Base-by-base conservation (phyloP, 257 asterid genomes). In the Nicotiana sylvestris region DNA sequence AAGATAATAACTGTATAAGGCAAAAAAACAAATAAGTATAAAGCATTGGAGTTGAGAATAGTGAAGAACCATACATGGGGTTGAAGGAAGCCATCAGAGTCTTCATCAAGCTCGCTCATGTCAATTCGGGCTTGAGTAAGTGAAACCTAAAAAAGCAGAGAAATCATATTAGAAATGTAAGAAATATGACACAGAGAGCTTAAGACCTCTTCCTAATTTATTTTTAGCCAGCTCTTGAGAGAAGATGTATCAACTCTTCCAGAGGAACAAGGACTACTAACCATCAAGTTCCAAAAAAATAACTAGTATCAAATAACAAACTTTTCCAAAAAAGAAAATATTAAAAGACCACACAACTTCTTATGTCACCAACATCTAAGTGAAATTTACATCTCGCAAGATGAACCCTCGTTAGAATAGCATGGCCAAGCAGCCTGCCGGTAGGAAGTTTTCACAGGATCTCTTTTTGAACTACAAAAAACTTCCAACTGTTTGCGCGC, bases 81-180 rank as follows among this genome's bases (percentile, higher is more conserved):
- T 85, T 91, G 99, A 84, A 94, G 98, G 84, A 94, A 96, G 85
- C 99, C 99, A 89, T 96, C 99, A 78, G 99, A 96, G 90, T 96
- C 99, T 89, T 92, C 98, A 83, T 96, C 99, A 65, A 96, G 98
- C 93, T 96, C 99, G 81, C 99, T 96, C 99, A 94, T 96, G 88
- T 96, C 98, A 78, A 96, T 96, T 88, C 98, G 91, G 76, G 99
- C 99, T 90, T 96, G 99, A 81, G 98, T 93, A 82, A 96, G 98
- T 79, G 98, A 93, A 85, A 96, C 99, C 99, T 96, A 92, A 80
- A 90, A 79, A 80, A 77, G 68, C 66, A 85, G 80, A 77, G 70
- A 84, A 53, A 57, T 15, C 74, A 66, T 21, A 76, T 58, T 29
- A 51, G 46, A 29, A 27, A 51, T 5, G 9, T 39, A 76, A 76